A percentile compares a stretch with the other conserved stretches of the same genome.
Evolutionary conservation across 306 rosid genomes (phyloP).

Genomic region (Pachyrhizus erosus): DNA sequence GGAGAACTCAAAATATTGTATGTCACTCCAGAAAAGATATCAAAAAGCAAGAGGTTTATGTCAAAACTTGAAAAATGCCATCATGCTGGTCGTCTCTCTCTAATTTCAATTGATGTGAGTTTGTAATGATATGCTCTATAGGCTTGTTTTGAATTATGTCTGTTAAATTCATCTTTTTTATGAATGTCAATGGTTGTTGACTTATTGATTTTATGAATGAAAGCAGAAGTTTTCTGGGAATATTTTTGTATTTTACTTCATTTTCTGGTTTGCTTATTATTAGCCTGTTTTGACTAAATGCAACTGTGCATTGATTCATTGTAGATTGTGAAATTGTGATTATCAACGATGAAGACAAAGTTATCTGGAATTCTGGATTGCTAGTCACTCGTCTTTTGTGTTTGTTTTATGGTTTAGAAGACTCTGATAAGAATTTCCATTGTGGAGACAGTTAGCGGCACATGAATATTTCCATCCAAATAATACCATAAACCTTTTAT

Average conservation of each 20-base stretch:
- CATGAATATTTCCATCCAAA: neutral
- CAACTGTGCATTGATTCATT: neutral
- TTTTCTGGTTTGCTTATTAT: constrained; percentile 24
- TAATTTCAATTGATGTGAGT: constrained; percentile 91
- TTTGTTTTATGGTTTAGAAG: constrained; percentile 13
- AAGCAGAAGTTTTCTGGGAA: constrained; percentile 4
- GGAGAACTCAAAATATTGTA: constrained; percentile 79
- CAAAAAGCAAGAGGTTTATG: constrained; percentile 99
- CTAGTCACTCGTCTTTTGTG: neutral
- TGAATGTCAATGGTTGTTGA: constrained; percentile 15
- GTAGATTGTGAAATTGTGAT: constrained; percentile 17
- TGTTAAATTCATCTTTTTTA: constrained; percentile 21
- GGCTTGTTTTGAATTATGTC: constrained; percentile 28
- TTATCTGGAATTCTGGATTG: neutral
- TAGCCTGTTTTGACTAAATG: constrained; percentile 16
- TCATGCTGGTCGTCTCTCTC: constrained; percentile 82
- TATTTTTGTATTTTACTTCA: constrained; percentile 33
- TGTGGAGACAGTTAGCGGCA: neutral
- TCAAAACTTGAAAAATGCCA: constrained; percentile 97
- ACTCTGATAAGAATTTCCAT: neutral
- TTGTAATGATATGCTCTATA: constrained; percentile 17
- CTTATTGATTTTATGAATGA: constrained; percentile 20
- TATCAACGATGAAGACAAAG: neutral
- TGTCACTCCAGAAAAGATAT: constrained; percentile 96
- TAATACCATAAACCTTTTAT: neutral